Evolutionary conservation across 2,329 filamentous ascomycete species (phyloP), one percentile per base, ranked within the genome.

Genomic region (Aspergillus sergii): DNA sequence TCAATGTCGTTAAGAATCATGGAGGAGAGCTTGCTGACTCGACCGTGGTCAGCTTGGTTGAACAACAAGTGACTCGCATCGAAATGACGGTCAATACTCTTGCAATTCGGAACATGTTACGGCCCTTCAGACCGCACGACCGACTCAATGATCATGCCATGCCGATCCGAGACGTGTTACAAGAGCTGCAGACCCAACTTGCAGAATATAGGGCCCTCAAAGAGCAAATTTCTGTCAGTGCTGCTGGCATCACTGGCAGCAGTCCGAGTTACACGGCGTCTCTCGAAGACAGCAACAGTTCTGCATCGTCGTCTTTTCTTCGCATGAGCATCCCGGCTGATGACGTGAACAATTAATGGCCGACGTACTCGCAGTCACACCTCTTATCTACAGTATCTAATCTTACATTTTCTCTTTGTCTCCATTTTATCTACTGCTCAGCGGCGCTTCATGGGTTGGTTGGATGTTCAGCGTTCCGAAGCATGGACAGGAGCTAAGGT

Each of bases 1-100:
- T 97, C 68, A 93, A 97, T 73, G 82, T 85, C 67, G 88, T 90
- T 80, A 90, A 88, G 76, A 83, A 84, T 62, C 81, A 89, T 48
- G 92, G 91, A 57, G 93, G 92, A 12, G 93, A 97, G 75, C 87
- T 97, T 59, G 93, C 94, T 32, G 95, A 98, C 82, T 85, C 88
- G 59, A 94, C 96, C 78, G 82, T 98, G 78, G 80, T 96, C 61
- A 93, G 92, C 73, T 93, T 99, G 73, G 86, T 98, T 77, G 94
- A 96, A 76, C 94, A 98, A 75, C 93, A 97, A 84, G 91, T 99
- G 70, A 94, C 91, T 76, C 88, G 95, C 73, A 96, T 99, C 76
- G 95, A 99, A 93, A 90, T 92, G 58, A 95, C 92, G 74, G 86
- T 94, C 69, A 91, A 90, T 36, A 93, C 92, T 0, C 85, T 97